Percentiles rank a stretch among this genome's conserved stretches.
phyloP scores from a whole-genome alignment of 2,329 filamentous ascomycete species.

The Paraphaeosphaeria sporulosa region DNA sequence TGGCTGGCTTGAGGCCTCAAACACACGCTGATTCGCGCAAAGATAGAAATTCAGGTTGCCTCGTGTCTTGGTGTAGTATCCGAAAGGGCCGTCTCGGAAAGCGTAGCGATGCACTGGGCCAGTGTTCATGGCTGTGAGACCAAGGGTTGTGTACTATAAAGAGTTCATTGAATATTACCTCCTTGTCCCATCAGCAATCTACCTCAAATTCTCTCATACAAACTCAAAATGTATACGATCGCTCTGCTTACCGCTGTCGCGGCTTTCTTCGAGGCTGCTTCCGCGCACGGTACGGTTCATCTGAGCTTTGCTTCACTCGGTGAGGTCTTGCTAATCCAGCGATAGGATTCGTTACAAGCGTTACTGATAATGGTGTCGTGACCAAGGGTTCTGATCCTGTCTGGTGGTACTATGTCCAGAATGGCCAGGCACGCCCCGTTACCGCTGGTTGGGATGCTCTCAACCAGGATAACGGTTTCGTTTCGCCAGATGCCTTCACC shows the following conservation, averaged over 20 bases:
- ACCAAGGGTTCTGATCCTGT: constrained; percentile 42
- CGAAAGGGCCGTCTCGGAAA: background rate
- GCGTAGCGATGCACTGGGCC: background rate
- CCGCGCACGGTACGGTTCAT: constrained; percentile 15
- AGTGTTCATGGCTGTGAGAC: background rate
- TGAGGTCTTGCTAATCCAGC: constrained; percentile 28
- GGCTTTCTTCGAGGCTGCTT: constrained; percentile 14
- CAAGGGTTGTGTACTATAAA: background rate
- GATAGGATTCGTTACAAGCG: constrained; percentile 35
- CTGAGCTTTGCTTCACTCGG: background rate
- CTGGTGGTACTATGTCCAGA: constrained; percentile 40
- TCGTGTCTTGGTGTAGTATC: background rate
- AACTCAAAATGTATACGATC: constrained; percentile 6
- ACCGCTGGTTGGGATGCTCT: constrained; percentile 46
- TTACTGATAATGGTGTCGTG: constrained; percentile 33
- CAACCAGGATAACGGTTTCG: constrained; percentile 50
- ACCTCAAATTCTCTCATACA: constrained; percentile 6
- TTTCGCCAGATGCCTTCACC: constrained; percentile 37
- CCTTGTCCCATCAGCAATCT: background rate
- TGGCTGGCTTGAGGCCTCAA: background rate
- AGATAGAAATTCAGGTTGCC: background rate
- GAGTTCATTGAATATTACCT: background rate
- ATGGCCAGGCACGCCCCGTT: constrained; percentile 23
- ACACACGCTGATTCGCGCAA: constrained; percentile 7
- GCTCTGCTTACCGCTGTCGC: constrained; percentile 1